A percentile compares a stretch with the other conserved stretches of the same genome.
Conservation (phyloP, 2,329 filamentous ascomycete species). For the Zymoseptoria tritici region DNA sequence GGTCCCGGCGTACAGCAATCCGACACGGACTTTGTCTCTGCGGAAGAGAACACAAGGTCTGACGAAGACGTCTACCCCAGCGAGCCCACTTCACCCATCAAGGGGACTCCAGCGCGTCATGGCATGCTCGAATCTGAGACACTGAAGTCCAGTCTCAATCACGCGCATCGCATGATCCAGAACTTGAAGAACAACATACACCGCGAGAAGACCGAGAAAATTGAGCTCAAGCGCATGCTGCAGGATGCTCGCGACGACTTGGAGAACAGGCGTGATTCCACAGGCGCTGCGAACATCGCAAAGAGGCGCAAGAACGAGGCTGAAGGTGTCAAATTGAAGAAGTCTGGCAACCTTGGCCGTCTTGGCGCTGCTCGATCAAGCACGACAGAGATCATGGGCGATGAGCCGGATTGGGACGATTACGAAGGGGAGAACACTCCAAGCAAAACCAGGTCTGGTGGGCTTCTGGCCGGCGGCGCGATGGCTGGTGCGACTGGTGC, state of each 20-base stretch:
- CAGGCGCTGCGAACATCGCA: slow-evolving; percentile 37
- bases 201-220: slow-evolving; percentile 96
- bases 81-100: slow-evolving; percentile 81
- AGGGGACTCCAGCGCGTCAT: slow-evolving; percentile 76
- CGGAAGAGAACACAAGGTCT: slow-evolving; percentile 51
- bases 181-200: slow-evolving; percentile 91
- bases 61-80: slow-evolving; percentile 68
- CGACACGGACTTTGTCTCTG: slow-evolving; percentile 47
- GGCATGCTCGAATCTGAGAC: slow-evolving; percentile 92
- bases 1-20: slow-evolving; percentile 20
- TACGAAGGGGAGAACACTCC: slow-evolving; percentile 56
- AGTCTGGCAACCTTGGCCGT: slow-evolving; percentile 62
- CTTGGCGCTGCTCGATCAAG: slow-evolving; percentile 68
- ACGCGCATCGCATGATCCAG: slow-evolving; percentile 94
- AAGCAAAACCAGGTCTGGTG: slow-evolving; percentile 35
- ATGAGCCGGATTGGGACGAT: slow-evolving; percentile 88
- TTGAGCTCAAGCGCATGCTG: slow-evolving; percentile 88
- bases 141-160: slow-evolving; percentile 83
- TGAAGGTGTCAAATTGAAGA: slow-evolving; percentile 62
- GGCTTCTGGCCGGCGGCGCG: slow-evolving; percentile 25
- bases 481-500: slow-evolving; percentile 43
- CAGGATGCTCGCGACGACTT: slow-evolving; percentile 93
- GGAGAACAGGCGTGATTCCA: slow-evolving; percentile 50
- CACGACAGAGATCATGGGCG: slow-evolving; percentile 70
- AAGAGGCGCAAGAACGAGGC: slow-evolving; percentile 54